A percentile compares a stretch with the other conserved stretches of the same genome.
Conservation (phyloP, 2,329 filamentous ascomycete genomes). For the Neoscytalidium dimidiatum region DNA sequence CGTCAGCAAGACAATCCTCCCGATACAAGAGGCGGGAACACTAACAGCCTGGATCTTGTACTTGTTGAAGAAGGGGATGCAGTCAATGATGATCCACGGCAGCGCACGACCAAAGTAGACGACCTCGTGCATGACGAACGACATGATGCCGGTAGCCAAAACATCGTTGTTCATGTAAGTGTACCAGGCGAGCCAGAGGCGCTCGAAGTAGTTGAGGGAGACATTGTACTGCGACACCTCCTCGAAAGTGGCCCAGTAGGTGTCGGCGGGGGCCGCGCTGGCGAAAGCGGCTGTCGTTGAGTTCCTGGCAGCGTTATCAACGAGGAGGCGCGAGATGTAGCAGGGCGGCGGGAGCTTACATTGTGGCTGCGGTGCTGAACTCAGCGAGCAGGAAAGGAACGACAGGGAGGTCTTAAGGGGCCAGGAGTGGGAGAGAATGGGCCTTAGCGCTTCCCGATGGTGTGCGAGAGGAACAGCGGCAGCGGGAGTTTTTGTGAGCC, state of each 20-base stretch:
- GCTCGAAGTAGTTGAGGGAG: constrained; percentile 82
- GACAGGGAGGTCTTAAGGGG: neutral
- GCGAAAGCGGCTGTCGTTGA: constrained; percentile 37
- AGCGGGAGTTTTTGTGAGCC: constrained; percentile 5
- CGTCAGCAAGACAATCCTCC: neutral
- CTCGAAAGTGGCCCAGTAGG: constrained; percentile 67
- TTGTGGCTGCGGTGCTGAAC: neutral
- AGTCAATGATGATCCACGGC: constrained; percentile 91
- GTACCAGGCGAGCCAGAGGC: constrained; percentile 94
- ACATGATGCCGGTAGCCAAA: constrained; percentile 95
- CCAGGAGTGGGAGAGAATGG: neutral
- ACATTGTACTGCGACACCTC: constrained; percentile 74
- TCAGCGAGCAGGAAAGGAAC: constrained; percentile 3
- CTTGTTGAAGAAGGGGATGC: constrained; percentile 81
- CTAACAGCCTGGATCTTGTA: constrained; percentile 91
- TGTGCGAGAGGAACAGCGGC: neutral
- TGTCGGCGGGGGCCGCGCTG: constrained; percentile 45
- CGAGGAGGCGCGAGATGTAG: neutral
- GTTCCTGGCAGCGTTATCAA: constrained; percentile 31
- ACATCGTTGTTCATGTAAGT: constrained; percentile 97
- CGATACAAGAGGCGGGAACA: constrained; percentile 21
- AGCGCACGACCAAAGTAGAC: constrained; percentile 92
- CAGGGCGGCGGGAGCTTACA: neutral
- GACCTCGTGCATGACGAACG: constrained; percentile 89
- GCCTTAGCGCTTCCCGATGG: constrained; percentile 9